Evolutionary conservation across 805 yeast species (phyloP).

Genomic region (Wickerhamomyces rabaulensis): DNA sequence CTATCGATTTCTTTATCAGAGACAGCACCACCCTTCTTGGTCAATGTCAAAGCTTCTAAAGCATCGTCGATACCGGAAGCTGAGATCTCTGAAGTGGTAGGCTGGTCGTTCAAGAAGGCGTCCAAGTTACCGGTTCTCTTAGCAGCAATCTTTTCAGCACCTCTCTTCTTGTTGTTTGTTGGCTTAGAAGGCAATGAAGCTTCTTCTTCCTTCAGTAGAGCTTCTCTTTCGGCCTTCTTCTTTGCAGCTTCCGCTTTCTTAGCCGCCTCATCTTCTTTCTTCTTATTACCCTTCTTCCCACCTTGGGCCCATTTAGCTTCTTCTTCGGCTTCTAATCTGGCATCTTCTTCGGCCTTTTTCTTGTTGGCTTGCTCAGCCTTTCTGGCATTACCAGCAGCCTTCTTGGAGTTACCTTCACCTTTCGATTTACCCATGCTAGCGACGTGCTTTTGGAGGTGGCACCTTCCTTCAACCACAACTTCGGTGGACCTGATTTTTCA

Average conservation of each 20-base stretch:
- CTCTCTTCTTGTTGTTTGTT: constrained; percentile 47
- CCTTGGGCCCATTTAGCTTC: constrained; percentile 68
- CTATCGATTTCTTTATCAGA: constrained; percentile 63
- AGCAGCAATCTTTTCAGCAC: constrained; percentile 62
- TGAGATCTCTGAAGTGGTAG: constrained; percentile 47
- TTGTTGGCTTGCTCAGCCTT: constrained; percentile 61
- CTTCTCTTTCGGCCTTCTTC: constrained; percentile 80
- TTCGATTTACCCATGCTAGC: constrained; percentile 13
- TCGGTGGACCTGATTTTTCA: neutral
- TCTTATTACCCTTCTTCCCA: constrained; percentile 60
- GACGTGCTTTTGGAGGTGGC: neutral
- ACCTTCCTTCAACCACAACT: too few species aligned
- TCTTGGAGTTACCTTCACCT: constrained; percentile 46
- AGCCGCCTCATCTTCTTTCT: constrained; percentile 61
- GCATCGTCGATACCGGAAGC: constrained; percentile 79
- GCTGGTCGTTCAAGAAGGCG: constrained; percentile 52
- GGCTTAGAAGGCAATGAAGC: constrained; percentile 58
- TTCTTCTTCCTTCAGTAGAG: constrained; percentile 58
- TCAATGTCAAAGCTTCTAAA: constrained; percentile 67
- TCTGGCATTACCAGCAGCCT: constrained; percentile 59
- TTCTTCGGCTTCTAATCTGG: constrained; percentile 46
- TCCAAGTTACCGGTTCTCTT: constrained; percentile 59
- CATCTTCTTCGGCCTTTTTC: constrained; percentile 48
- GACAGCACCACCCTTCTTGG: constrained; percentile 52
- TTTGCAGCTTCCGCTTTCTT: constrained; percentile 73